A percentile compares a stretch with the other conserved stretches of the same genome.
Conservation (phyloP, 78 protist species). For the Cyanophora paradoxa region DNA sequence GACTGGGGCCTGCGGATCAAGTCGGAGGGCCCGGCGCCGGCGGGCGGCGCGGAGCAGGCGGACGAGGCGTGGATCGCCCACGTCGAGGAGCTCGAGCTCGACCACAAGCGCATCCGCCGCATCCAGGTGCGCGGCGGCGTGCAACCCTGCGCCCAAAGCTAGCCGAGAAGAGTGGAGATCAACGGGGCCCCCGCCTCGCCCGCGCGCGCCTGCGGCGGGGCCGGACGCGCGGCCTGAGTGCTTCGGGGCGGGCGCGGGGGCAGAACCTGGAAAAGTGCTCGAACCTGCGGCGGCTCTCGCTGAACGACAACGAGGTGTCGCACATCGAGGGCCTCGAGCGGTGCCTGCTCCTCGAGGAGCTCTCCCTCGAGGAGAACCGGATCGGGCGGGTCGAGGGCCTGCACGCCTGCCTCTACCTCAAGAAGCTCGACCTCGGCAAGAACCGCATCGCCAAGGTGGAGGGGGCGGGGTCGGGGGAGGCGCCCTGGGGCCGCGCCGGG, state of each 20-base stretch:
- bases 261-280: slow-evolving; percentile 17
- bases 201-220: no score
- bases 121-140: no score
- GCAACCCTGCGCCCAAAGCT: no score
- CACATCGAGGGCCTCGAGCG: slow-evolving; percentile 12
- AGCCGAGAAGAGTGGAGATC: no score
- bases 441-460: slow-evolving; percentile 25
- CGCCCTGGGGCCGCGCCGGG: background rate
- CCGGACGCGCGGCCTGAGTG: no score
- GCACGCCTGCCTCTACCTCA: background rate
- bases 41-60: no score
- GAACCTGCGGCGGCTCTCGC: slow-evolving; percentile 15
- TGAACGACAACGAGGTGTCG: slow-evolving; percentile 40
- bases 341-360: slow-evolving; percentile 35
- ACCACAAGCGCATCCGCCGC: no score
- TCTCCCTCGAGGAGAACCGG: slow-evolving; percentile 35
- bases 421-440: slow-evolving; percentile 38
- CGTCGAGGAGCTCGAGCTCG: slow-evolving; percentile 8
- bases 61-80: background rate
- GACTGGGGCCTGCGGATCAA: no score
- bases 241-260: no score
- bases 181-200: no score
- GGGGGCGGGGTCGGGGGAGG: background rate
- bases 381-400: slow-evolving; percentile 17
- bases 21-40: no score